Conservation (phyloP, 345 rosid species). For the Dipteronia dyeriana region DNA sequence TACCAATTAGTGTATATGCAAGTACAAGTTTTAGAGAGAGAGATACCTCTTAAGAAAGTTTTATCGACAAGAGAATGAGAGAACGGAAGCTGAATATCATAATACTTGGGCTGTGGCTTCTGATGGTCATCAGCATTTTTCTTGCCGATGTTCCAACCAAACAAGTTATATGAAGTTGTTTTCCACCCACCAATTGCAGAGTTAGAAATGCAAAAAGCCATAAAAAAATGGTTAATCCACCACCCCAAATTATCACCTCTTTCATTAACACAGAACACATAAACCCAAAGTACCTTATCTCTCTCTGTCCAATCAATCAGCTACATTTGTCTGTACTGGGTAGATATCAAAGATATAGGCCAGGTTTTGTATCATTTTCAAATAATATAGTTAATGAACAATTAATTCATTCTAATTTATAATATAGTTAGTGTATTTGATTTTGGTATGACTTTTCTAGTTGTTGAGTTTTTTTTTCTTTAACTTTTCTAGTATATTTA, state of each 20-base stretch:
- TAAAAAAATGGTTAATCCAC: slow-evolving; percentile 8
- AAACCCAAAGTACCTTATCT: slow-evolving; percentile 26
- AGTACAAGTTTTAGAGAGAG: background rate
- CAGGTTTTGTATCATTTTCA: too few species aligned
- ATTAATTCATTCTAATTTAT: too few species aligned
- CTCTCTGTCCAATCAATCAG: background rate
- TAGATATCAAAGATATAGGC: too few species aligned
- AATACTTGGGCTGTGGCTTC: slow-evolving; percentile 45
- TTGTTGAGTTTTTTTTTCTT: too few species aligned
- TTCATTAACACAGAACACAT: slow-evolving; percentile 7
- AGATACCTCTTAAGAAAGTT: slow-evolving; percentile 66
- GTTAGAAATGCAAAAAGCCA: slow-evolving; percentile 54
- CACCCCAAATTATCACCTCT: background rate
- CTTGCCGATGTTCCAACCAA: slow-evolving; percentile 63
- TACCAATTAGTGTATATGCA: too few species aligned
- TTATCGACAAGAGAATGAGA: slow-evolving; percentile 57
- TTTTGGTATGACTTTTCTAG: too few species aligned
- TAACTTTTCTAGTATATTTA: too few species aligned
- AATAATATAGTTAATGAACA: too few species aligned
- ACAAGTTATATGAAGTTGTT: slow-evolving; percentile 41
- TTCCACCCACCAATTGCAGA: slow-evolving; percentile 29
- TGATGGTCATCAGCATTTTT: slow-evolving; percentile 29
- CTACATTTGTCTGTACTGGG: too few species aligned
- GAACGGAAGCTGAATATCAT: slow-evolving; percentile 61
- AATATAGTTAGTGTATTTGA: too few species aligned